Conservation (phyloP, 352 stramenopile species). For the Phytopythium boreale region DNA sequence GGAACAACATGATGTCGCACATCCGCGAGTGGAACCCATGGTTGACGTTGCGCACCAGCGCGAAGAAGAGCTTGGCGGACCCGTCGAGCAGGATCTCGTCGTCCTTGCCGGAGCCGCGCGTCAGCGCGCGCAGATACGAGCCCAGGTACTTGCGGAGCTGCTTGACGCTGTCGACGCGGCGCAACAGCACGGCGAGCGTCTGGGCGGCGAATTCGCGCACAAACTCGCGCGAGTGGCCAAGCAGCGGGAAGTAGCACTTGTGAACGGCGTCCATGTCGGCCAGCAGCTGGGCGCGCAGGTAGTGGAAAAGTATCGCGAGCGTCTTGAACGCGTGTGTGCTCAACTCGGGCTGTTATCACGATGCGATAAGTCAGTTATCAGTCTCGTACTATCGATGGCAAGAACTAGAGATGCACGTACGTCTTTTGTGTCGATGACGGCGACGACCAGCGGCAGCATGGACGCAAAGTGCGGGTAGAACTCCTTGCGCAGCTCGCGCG, state of each 20-base stretch:
- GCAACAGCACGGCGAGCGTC: conserved; percentile 80
- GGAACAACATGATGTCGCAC: conserved; percentile 67
- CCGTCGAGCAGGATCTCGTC: conserved; percentile 76
- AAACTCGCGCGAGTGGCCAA: conserved; percentile 82
- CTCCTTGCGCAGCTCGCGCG: conserved; percentile 79
- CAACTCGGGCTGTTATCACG: conserved; percentile 58
- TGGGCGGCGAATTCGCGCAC: conserved; percentile 89
- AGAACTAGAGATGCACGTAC: conserved; percentile 22
- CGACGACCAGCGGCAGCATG: conserved; percentile 61
- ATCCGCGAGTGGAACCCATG: conserved; percentile 86
- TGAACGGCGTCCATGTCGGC: conserved; percentile 89
- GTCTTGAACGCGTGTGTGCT: conserved; percentile 91
- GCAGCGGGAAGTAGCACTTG: conserved; percentile 88
- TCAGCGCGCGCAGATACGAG: conserved; percentile 72
- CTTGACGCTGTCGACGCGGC: conserved; percentile 72
- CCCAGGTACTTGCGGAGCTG: conserved; percentile 78
- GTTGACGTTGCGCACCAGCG: conserved; percentile 80
- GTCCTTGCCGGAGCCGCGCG: conserved; percentile 53
- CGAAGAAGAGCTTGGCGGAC: conserved; percentile 85
- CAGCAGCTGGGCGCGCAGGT: conserved; percentile 78
- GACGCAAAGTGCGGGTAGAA: conserved; percentile 83
- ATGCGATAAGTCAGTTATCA: neutral
- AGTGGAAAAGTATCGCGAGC: conserved; percentile 88
- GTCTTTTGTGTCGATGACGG: conserved; percentile 83
- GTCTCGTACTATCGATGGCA: neutral